Evolutionary conservation across 495 filamentous ascomycete species (phyloP), one percentile per base, ranked within the genome.

Genomic region (Aspergillus saccharolyticus): DNA sequence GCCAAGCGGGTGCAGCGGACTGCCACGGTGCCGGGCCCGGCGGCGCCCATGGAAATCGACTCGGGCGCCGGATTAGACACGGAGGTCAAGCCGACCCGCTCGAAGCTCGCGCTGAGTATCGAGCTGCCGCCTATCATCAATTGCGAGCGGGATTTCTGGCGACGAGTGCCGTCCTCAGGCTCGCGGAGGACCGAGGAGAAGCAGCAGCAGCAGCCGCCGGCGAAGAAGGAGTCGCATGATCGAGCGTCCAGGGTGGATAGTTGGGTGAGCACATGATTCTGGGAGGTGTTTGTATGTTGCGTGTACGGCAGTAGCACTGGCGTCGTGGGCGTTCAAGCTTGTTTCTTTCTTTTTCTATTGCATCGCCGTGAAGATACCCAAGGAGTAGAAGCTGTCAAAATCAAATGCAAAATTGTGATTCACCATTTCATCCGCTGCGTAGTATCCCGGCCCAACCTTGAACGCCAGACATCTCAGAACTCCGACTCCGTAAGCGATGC

Each of bases 51-150:
- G 68, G 74, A 76, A 16, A 65, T 74, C 18, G 72, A 75, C 49
- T 66, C 58, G n/a, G 67, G 65, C 2, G 58, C 57, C 0, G 54
- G 53, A 5, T 48, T 58, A 0, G 71, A 72, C 5, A 56, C 57
- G 14, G 69, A 74, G 12, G 54, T 42, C 20, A 76, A 74, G 51
- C 30, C 60, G 1, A 20, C 51, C 0, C 63, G 63, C 39, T 51
- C 62, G 9, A 76, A 73, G 51, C 58, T 60, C 2, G 62, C 66
- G 8, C 55, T 68, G 67, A 68, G 63, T 54, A 52, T 73, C n/a
- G 75, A 79, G 49, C 54, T 79, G 64, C 75, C 73, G 0, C 76
- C 76, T 6, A 76, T 78, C 28, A 73, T 79, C 39, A 79, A 79
- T 55, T 78, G 76, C 45, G 76, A 79, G 62, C 60, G 76, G 53